These are phyloP conservation scores for Rutidosis leptorrhynchoides DNA, from an alignment of 129 eudicot species.

Conservation along the genomic window DNA sequence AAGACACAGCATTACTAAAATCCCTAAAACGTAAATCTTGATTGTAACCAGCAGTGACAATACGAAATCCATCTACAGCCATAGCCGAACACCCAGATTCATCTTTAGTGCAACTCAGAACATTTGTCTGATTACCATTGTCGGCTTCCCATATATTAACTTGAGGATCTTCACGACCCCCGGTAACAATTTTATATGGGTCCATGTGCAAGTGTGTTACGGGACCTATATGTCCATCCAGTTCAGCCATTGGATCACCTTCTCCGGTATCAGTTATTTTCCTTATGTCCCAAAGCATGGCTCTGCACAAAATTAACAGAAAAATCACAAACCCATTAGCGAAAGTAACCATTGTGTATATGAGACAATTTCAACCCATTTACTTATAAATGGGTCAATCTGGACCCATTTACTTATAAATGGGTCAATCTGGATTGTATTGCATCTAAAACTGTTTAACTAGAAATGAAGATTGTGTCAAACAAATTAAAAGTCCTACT, in stretches of 20 bases:
- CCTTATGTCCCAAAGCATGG: constrained; percentile 80
- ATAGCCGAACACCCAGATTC: constrained; percentile 50
- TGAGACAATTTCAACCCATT: neutral
- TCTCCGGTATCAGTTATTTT: constrained; percentile 34
- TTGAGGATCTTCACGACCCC: constrained; percentile 55
- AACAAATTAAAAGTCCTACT: neutral
- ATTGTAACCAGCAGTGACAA: constrained; percentile 45
- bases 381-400: neutral
- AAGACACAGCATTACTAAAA: constrained; percentile 43
- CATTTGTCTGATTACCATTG: constrained; percentile 50
- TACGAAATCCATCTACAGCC: constrained; percentile 58
- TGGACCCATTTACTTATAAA: no score
- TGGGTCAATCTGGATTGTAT: constrained; percentile 3
- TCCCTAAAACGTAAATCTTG: constrained; percentile 48
- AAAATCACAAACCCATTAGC: neutral
- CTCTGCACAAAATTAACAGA: constrained; percentile 45
- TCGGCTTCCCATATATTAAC: constrained; percentile 61
- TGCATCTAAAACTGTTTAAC: neutral
- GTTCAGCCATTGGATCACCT: constrained; percentile 43
- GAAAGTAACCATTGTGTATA: no score
- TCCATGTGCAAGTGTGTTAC: constrained; percentile 69
- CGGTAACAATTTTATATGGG: constrained; percentile 57
- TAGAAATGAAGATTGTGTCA: neutral
- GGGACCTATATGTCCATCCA: constrained; percentile 72
- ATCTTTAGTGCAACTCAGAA: constrained; percentile 30